phyloP scores from a whole-genome alignment of 345 rosid genomes.

The Eucalyptus virginea region DNA sequence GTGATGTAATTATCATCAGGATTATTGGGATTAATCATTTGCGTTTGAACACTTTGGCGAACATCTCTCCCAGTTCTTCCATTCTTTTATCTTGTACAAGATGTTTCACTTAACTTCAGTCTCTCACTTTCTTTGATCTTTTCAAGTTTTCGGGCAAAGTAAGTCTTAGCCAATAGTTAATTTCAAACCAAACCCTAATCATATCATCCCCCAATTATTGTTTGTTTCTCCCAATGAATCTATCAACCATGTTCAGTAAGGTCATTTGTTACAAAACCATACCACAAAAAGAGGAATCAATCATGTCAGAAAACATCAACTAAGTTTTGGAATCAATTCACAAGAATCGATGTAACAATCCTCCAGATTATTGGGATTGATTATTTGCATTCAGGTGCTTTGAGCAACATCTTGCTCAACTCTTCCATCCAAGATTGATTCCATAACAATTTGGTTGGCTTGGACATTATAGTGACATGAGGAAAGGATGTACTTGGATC shows the following conservation, averaged over 20 bases:
- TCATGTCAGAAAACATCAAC: background rate
- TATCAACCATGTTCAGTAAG: background rate
- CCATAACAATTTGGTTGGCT: background rate
- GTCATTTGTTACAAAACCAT: background rate
- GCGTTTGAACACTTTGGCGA: background rate
- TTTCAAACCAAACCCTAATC: too few species aligned
- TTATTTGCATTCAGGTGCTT: background rate
- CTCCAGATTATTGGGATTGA: background rate
- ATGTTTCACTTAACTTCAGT: background rate
- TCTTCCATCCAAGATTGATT: background rate
- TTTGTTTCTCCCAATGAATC: background rate
- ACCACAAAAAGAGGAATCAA: background rate
- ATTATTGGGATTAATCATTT: background rate
- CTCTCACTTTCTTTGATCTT: too few species aligned
- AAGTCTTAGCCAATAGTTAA: too few species aligned
- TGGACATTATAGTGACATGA: background rate
- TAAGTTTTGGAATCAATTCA: too few species aligned
- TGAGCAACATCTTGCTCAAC: background rate
- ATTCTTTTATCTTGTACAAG: background rate
- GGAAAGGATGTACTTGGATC: too few species aligned
- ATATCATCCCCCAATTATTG: background rate
- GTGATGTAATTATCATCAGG: background rate
- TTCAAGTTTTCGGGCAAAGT: too few species aligned
- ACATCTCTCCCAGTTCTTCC: background rate
- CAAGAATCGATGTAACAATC: background rate